These are phyloP conservation scores for Metschnikowia rubicola DNA, from an alignment of 805 yeast genomes.

Conservation along the genomic window DNA sequence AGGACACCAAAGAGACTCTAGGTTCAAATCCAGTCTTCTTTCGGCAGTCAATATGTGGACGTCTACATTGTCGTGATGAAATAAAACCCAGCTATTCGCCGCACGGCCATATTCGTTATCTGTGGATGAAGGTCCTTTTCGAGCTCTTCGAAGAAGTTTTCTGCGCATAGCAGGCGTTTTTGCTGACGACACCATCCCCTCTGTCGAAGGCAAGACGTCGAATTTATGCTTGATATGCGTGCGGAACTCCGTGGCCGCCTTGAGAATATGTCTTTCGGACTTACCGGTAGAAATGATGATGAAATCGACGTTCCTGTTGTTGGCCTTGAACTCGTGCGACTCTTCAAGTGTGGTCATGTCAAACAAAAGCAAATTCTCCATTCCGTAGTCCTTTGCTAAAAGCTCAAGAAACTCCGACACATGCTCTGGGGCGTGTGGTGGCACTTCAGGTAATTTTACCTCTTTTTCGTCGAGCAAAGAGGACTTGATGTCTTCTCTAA, in stretches of 20 bases:
- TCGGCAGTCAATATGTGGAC: conserved; percentile 72
- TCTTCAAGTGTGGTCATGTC: conserved; percentile 50
- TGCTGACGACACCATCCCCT: conserved; percentile 67
- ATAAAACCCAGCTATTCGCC: conserved; percentile 79
- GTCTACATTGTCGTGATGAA: conserved; percentile 66
- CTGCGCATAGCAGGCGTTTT: conserved; percentile 39
- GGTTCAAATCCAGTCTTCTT: conserved; percentile 62
- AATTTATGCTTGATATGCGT: conserved; percentile 51
- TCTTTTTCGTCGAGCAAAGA: conserved; percentile 24
- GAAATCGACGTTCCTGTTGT: conserved; percentile 29
- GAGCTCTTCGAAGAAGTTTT: conserved; percentile 47
- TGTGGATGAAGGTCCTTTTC: conserved; percentile 49
- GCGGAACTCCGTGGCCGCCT: conserved; percentile 61
- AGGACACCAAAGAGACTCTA: conserved; percentile 66
- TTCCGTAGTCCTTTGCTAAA: conserved; percentile 60
- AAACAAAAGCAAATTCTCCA: conserved; percentile 57
- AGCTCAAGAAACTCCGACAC: conserved; percentile 44
- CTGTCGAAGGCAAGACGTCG: conserved; percentile 47
- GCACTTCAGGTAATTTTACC: conserved; percentile 52
- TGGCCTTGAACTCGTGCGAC: conserved; percentile 28
- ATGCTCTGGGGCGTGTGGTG: conserved; percentile 53
- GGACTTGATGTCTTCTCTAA: conserved; percentile 41
- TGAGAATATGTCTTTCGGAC: conserved; percentile 69
- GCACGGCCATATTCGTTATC: conserved; percentile 55
- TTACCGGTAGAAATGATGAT: conserved; percentile 71